Evolutionary conservation across 768 basidiomycete species (phyloP).

Genomic region (Termitomyces sp.): DNA sequence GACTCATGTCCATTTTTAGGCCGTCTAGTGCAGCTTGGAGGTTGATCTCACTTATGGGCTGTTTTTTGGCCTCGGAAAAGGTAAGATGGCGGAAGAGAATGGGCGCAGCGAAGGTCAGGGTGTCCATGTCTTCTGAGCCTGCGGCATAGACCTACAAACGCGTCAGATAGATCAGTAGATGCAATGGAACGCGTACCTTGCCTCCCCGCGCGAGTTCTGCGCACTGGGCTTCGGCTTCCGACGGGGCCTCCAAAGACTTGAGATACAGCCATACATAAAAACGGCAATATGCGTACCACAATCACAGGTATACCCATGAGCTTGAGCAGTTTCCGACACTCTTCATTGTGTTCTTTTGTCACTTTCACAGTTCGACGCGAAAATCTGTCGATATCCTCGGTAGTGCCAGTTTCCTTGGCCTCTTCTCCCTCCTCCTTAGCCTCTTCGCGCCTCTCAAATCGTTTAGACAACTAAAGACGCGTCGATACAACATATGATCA

Average conservation of each 20-base stretch:
- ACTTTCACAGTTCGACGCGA: slow-evolving; percentile 91
- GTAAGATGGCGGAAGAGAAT: slow-evolving; percentile 93
- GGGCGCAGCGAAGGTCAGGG: slow-evolving; percentile 90
- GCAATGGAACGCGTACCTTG: slow-evolving; percentile 45
- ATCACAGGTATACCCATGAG: slow-evolving; percentile 98
- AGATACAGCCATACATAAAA: not conserved
- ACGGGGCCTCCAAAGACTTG: slow-evolving; percentile 67
- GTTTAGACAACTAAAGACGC: slow-evolving; percentile 77
- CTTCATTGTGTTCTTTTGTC: slow-evolving; percentile 93
- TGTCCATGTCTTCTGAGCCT: slow-evolving; percentile 99
- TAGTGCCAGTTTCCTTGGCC: slow-evolving; percentile 93
- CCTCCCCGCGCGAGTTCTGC: slow-evolving; percentile 97
- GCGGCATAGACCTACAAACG: slow-evolving; percentile 81
- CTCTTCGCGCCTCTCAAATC: slow-evolving; percentile 86
- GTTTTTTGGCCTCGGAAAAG: slow-evolving; percentile 96
- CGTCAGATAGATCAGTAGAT: not conserved
- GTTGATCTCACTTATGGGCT: slow-evolving; percentile 90
- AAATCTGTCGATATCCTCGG: slow-evolving; percentile 89
- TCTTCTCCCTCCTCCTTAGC: slow-evolving; percentile 95
- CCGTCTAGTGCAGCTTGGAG: slow-evolving; percentile 82
- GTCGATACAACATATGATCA: not conserved
- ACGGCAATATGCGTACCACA: slow-evolving; percentile 47
- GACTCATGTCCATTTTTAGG: slow-evolving; percentile 88
- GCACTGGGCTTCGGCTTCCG: slow-evolving; percentile 98
- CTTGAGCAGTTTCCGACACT: slow-evolving; percentile 78